Percentiles rank a stretch among this genome's conserved stretches.
Evolutionary conservation across 495 filamentous ascomycete species (phyloP).

Genomic region (Bryoglossum gracile): DNA sequence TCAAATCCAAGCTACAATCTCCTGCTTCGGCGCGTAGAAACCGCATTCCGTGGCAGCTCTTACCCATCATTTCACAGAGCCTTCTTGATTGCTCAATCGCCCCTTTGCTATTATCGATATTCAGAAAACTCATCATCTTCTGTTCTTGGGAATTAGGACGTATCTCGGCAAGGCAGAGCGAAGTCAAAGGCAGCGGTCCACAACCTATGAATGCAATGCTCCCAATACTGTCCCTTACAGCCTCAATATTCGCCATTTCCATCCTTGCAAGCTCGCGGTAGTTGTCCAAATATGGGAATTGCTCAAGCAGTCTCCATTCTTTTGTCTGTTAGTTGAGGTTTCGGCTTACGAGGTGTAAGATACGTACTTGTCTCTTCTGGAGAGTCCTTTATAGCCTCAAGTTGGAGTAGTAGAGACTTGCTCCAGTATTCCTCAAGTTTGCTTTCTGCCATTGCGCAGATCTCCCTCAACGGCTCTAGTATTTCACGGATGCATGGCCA

Average conservation of each 20-base stretch:
- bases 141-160: not conserved
- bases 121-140: constrained; percentile 19
- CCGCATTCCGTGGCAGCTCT: constrained; percentile 19
- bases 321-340: constrained; percentile 14
- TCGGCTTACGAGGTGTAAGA: too few relatives aligned
- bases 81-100: constrained; percentile 28
- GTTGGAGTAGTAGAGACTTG: too few relatives aligned
- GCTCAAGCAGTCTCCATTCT: constrained; percentile 11
- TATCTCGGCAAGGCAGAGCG: constrained; percentile 26
- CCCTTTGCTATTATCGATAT: constrained; percentile 29
- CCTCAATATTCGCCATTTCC: constrained; percentile 31
- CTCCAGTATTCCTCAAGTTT: constrained; percentile 34
- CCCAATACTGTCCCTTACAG: constrained; percentile 16
- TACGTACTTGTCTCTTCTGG: too few relatives aligned
- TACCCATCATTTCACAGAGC: constrained; percentile 26
- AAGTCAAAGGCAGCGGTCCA: constrained; percentile 37
- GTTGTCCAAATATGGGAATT: constrained; percentile 37
- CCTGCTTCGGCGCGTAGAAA: constrained; percentile 29
- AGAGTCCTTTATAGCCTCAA: too few relatives aligned
- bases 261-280: constrained; percentile 36
- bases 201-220: constrained; percentile 36
- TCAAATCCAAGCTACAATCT: constrained; percentile 12
- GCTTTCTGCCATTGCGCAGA: constrained; percentile 34
- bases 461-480: too few relatives aligned
- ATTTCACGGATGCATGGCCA: too few relatives aligned